Conservation (phyloP, 2,329 filamentous ascomycete species). For the Aureobasidium musti region DNA sequence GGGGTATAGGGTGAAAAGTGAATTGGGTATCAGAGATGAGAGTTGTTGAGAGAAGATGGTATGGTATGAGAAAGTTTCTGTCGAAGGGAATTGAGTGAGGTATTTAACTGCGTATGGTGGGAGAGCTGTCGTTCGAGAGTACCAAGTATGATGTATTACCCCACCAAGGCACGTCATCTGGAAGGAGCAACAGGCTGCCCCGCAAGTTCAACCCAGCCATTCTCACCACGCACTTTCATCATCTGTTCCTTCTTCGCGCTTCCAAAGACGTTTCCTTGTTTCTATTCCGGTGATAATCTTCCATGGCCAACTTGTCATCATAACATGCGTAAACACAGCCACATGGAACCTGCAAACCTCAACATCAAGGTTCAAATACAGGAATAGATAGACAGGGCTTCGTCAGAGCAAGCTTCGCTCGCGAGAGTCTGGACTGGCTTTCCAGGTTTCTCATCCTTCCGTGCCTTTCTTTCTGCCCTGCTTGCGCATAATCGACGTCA, state of each 20-base stretch:
- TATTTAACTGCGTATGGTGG: not conserved
- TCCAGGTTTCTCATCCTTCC: conserved; percentile 13
- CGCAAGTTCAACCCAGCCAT: not conserved
- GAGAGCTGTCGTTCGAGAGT: not conserved
- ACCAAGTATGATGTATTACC: conserved; percentile 24
- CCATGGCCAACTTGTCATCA: not conserved
- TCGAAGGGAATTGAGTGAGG: not conserved
- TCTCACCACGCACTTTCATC: conserved; percentile 22
- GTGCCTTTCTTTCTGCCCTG: conserved; percentile 8
- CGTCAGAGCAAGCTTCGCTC: conserved; percentile 17
- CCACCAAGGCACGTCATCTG: conserved; percentile 8
- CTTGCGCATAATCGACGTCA: conserved; percentile 4
- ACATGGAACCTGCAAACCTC: not conserved
- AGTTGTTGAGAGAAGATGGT: conserved; percentile 12
- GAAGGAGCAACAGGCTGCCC: conserved; percentile 10
- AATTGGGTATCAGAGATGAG: not conserved
- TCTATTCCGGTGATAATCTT: not conserved
- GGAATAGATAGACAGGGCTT: conserved; percentile 17
- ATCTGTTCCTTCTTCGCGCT: not conserved
- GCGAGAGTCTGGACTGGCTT: conserved; percentile 7
- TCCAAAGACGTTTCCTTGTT: conserved; percentile 11
- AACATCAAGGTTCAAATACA: not conserved
- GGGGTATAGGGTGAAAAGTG: not conserved
- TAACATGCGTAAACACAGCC: not conserved
- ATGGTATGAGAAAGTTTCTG: conserved; percentile 14